phyloP scores from a whole-genome alignment of 257 asterid genomes.

The Striga asiatica region DNA sequence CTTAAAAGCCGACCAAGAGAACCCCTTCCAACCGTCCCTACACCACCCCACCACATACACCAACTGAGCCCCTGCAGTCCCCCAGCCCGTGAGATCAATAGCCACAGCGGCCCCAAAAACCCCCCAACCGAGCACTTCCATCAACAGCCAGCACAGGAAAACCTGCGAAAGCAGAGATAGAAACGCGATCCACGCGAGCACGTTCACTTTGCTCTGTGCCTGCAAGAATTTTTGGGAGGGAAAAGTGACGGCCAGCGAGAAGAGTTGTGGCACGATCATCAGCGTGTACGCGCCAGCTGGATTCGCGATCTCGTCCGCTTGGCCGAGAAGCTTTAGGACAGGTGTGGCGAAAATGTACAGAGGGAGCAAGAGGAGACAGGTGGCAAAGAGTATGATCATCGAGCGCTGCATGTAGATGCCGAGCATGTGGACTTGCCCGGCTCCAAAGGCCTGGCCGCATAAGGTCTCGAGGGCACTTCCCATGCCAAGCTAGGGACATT shows the following conservation, averaged over 20 bases:
- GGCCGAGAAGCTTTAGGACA: slow-evolving; percentile 56
- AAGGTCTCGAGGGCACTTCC: slow-evolving; percentile 92
- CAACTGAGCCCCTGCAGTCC: slow-evolving; percentile 37
- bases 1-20: slow-evolving; percentile 44
- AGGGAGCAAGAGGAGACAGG: slow-evolving; percentile 43
- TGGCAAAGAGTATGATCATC: slow-evolving; percentile 35
- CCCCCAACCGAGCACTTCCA: slow-evolving; percentile 45
- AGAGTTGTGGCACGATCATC: slow-evolving; percentile 49
- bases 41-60: slow-evolving; percentile 70
- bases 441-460: slow-evolving; percentile 86
- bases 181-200: slow-evolving; percentile 49
- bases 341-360: slow-evolving; percentile 70
- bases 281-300: slow-evolving; percentile 55
- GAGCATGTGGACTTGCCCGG: slow-evolving; percentile 69
- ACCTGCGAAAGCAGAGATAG: slow-evolving; percentile 31
- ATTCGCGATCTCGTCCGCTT: slow-evolving; percentile 42
- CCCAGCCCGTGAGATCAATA: slow-evolving; percentile 44
- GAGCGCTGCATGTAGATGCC: slow-evolving; percentile 82
- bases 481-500: slow-evolving; percentile 99
- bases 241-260: slow-evolving; percentile 43
- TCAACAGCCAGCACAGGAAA: slow-evolving; percentile 49
- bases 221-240: slow-evolving; percentile 75
- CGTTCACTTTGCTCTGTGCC: slow-evolving; percentile 70
- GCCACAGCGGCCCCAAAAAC: slow-evolving; percentile 59
- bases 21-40: slow-evolving; percentile 80